Percentiles rank a stretch among this genome's conserved stretches.
These are phyloP conservation scores for Brassica juncea DNA, from an alignment of 345 rosid genomes.

Conservation along the genomic window DNA sequence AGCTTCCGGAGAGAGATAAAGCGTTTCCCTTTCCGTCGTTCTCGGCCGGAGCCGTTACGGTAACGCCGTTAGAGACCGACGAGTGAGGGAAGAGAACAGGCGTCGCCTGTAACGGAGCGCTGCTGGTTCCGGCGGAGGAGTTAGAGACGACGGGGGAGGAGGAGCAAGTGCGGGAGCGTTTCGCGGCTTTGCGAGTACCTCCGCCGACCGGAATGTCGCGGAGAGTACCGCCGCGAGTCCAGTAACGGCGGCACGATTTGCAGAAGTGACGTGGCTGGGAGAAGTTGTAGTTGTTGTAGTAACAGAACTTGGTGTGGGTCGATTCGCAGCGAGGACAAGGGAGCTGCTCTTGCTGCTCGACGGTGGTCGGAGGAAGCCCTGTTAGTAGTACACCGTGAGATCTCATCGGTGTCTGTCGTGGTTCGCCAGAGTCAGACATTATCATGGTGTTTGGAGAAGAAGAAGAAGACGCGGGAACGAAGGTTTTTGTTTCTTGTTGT, in stretches of 20 bases:
- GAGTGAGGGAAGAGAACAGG: constrained; percentile 57
- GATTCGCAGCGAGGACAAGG: constrained; percentile 96
- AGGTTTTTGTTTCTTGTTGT: not conserved
- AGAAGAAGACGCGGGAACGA: constrained; percentile 14
- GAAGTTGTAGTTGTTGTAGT: constrained; percentile 96
- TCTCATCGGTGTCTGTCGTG: constrained; percentile 41
- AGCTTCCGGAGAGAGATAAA: constrained; percentile 47
- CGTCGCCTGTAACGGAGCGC: constrained; percentile 47
- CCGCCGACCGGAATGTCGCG: constrained; percentile 91
- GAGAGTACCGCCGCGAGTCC: constrained; percentile 94
- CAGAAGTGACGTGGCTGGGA: constrained; percentile 99
- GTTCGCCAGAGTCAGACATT: constrained; percentile 57
- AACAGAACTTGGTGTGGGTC: constrained; percentile 87
- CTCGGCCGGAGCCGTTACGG: not conserved
- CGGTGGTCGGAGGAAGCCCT: constrained; percentile 31
- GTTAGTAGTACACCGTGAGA: constrained; percentile 33
- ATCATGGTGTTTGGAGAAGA: not conserved
- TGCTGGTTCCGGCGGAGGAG: constrained; percentile 12
- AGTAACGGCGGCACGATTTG: constrained; percentile 94
- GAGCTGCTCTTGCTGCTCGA: constrained; percentile 75
- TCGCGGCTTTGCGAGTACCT: constrained; percentile 77
- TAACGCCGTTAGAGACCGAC: constrained; percentile 29
- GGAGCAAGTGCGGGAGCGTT: constrained; percentile 62
- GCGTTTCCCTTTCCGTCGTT: constrained; percentile 33
- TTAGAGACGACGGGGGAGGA: constrained; percentile 36